Evolutionary conservation across 23 red algal species (phyloP).

Genomic region (Gracilariopsis chorda): DNA sequence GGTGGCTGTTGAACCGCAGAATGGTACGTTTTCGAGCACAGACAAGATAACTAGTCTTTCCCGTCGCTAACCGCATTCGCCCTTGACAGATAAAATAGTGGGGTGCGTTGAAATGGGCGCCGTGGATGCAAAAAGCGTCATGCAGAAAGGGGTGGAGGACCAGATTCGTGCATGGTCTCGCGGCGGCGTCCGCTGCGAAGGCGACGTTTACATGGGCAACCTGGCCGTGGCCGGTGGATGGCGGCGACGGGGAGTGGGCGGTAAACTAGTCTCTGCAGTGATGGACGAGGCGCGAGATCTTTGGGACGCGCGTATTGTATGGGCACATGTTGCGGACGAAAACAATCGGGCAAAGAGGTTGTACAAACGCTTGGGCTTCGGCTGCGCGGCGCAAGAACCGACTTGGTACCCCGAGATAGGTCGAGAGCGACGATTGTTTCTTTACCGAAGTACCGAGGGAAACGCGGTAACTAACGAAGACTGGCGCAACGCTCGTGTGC

Average conservation of each 20-base stretch:
- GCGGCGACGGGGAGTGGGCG: slow-evolving; percentile 29
- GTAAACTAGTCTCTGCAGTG: slow-evolving; percentile 5
- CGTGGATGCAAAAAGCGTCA: background rate
- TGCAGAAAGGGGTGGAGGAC: background rate
- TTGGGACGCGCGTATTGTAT: slow-evolving; percentile 32
- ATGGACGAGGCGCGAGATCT: background rate
- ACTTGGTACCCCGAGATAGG: slow-evolving; percentile 36
- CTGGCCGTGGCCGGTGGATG: slow-evolving; percentile 11
- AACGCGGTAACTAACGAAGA: background rate
- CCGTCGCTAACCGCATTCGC: background rate
- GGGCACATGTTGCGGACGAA: slow-evolving; percentile 48
- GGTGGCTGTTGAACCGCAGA: background rate
- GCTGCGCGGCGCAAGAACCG: slow-evolving; percentile 46
- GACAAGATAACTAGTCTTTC: background rate
- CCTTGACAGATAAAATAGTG: background rate
- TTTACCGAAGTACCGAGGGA: background rate
- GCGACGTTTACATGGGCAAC: slow-evolving; percentile 55
- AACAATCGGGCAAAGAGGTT: slow-evolving; percentile 2
- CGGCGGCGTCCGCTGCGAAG: background rate
- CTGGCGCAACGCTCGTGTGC: slow-evolving; percentile 10
- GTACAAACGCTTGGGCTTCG: slow-evolving; percentile 38
- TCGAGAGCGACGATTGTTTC: slow-evolving; percentile 25
- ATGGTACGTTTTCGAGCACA: background rate
- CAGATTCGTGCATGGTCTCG: background rate
- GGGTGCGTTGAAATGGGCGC: slow-evolving; percentile 57